Base-by-base conservation (phyloP, 129 eudicot species). In the Saposhnikovia divaricata region DNA sequence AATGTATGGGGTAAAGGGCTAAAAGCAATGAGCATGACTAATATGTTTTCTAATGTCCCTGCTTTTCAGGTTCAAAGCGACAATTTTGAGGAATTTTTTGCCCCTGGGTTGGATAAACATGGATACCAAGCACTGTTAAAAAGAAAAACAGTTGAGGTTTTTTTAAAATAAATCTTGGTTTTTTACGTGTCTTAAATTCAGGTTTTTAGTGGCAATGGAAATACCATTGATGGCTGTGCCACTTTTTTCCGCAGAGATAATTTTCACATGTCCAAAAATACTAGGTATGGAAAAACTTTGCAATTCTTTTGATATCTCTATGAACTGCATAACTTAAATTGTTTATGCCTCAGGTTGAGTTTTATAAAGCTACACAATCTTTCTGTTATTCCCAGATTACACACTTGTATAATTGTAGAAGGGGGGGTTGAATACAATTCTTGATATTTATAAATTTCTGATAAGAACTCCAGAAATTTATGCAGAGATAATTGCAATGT, bases 291-390 rank as follows among this genome's bases (percentile, higher is more conserved):
- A 42, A n/a, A 28, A 43, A 38, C 38, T 46, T 19, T 19, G 31
- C 28, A 45, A 70, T 19, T 72, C 53, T 13, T 48, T 68, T 37
- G 37, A 27, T 14, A 14, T 23, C 57, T 23, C 57, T 79, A 47
- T 76, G 34, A 63, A 34, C 0, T 69, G 19, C 15, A 14, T 80
- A 44, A 55, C 59, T 42, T 77, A 76, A 72, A 73, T 50, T 8
- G 34, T 50, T 21, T 37, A 43, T 78, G 73, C 5, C 8, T 81
- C 74, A 95, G 99, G 99, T 95, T 85, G 99, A 95, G 84, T 95
- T 95, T 74, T 92, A 95, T 78, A 95, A 92, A 87, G 99, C 99
- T 85, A 97, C 99, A 13, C 99, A 95, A 77, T 95, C 97, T 72
- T 86, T 95, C n/a, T n/a, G n/a, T n/a, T n/a, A n/a, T n/a, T n/a